Percentiles rank a stretch among this genome's conserved stretches.
Evolutionary conservation across 2,329 filamentous ascomycete species (phyloP).

Genomic region (Phoma sp.): DNA sequence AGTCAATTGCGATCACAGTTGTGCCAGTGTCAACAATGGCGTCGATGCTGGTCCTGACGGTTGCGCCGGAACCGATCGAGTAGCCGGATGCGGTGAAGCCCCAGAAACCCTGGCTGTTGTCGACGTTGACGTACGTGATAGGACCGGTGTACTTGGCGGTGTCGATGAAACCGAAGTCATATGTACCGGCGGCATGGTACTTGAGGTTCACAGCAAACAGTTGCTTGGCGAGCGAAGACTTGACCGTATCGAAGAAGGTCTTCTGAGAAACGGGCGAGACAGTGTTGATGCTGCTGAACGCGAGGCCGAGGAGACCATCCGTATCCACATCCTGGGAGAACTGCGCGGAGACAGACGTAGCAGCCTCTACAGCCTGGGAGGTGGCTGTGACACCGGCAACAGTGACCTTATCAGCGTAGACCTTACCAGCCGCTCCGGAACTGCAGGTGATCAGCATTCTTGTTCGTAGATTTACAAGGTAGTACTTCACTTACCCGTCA

Average conservation of each 20-base stretch:
- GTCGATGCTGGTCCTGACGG: constrained; percentile 52
- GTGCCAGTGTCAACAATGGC: constrained; percentile 76
- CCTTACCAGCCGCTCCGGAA: constrained; percentile 66
- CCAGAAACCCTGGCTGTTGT: constrained; percentile 69
- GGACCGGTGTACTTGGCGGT: constrained; percentile 62
- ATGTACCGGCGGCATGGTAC: constrained; percentile 57
- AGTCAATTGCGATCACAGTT: constrained; percentile 67
- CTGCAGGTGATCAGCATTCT: not conserved
- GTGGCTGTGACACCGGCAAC: constrained; percentile 66
- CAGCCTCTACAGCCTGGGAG: constrained; percentile 70
- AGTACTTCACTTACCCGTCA: constrained; percentile 55
- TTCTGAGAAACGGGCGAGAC: constrained; percentile 58
- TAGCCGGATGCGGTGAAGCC: constrained; percentile 64
- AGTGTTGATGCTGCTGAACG: constrained; percentile 66
- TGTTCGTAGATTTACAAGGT: not conserved
- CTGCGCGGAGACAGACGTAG: constrained; percentile 61
- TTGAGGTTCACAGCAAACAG: constrained; percentile 66
- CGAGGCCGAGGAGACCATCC: constrained; percentile 67
- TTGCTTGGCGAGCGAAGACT: constrained; percentile 56
- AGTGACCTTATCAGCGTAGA: constrained; percentile 69
- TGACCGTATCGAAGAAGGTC: constrained; percentile 68
- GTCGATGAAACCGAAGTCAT: constrained; percentile 68
- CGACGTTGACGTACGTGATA: constrained; percentile 63
- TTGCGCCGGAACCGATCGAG: constrained; percentile 55
- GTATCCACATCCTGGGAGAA: constrained; percentile 61